Conservation (phyloP, 306 rosid genomes). For the Erythrophleum fordii region DNA sequence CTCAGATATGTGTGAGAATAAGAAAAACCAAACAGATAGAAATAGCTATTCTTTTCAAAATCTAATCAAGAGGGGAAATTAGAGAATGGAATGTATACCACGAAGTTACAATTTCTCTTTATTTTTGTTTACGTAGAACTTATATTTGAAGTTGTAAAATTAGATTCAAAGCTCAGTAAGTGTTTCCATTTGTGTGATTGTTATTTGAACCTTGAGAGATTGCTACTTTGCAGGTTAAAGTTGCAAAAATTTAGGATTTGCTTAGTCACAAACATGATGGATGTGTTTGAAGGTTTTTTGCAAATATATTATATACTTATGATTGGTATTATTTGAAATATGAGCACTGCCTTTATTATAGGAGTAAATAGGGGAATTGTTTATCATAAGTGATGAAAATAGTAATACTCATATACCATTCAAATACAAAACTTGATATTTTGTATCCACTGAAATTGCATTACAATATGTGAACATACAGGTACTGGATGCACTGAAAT, state of each 20-base stretch:
- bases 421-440: no score
- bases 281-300: not conserved
- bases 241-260: slow-evolving; percentile 6
- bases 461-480: no score
- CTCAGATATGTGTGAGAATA: slow-evolving; percentile 41
- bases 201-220: slow-evolving; percentile 6
- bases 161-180: not conserved
- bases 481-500: no score
- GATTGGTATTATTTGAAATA: not conserved
- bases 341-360: no score
- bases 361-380: no score
- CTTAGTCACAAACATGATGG: not conserved
- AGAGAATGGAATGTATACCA: slow-evolving; percentile 48
- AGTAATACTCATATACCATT: no score
- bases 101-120: slow-evolving; percentile 40
- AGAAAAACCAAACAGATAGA: slow-evolving; percentile 79
- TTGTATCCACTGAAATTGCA: no score
- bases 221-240: not conserved
- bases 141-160: slow-evolving; percentile 17
- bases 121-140: slow-evolving; percentile 38
- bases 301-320: not conserved
- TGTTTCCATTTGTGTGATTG: slow-evolving; percentile 9
- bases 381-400: no score
- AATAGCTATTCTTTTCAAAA: slow-evolving; percentile 80
- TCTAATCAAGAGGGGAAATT: slow-evolving; percentile 62